Percentiles rank a stretch among this genome's conserved stretches.
phyloP scores from a whole-genome alignment of 1,139 yeast genomes.

The Pichia sp. region DNA sequence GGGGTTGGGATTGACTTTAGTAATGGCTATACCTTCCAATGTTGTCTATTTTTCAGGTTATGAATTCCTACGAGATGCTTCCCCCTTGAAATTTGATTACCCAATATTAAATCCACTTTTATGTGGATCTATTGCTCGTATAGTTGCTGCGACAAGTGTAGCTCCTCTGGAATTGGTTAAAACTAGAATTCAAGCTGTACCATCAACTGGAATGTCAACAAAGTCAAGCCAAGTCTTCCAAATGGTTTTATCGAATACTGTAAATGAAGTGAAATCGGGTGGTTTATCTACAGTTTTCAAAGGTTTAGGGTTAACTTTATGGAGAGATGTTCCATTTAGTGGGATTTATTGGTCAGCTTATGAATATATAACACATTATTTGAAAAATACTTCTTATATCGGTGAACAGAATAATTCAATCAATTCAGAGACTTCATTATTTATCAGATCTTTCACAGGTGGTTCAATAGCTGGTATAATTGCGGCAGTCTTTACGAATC shows the following conservation, averaged over 20 bases:
- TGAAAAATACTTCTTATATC: conserved; percentile 15
- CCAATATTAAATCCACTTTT: conserved; percentile 61
- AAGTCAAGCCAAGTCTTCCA: conserved; percentile 35
- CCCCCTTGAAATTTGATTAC: conserved; percentile 44
- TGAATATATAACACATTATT: conserved; percentile 35
- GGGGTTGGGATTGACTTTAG: conserved; percentile 71
- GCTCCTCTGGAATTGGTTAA: conserved; percentile 85
- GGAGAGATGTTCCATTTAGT: conserved; percentile 97
- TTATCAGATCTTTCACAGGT: conserved; percentile 66
- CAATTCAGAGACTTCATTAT: conserved; percentile 35
- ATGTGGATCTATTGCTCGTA: conserved; percentile 83
- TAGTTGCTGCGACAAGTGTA: conserved; percentile 74
- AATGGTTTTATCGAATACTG: conserved; percentile 51
- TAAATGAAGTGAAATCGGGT: conserved; percentile 42
- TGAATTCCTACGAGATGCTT: conserved; percentile 71
- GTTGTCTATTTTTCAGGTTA: conserved; percentile 93
- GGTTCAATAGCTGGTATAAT: conserved; percentile 81
- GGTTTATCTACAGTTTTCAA: conserved; percentile 68
- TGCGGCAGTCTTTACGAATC: conserved; percentile 85
- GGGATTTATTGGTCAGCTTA: conserved; percentile 92
- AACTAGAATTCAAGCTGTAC: conserved; percentile 84
- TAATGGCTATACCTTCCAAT: conserved; percentile 91
- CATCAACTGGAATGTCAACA: conserved; percentile 30
- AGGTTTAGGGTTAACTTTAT: conserved; percentile 79
- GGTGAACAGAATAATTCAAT: conserved; percentile 10